These are phyloP conservation scores for Apiotrichum akiyoshidainum DNA, from an alignment of 1,284 basidiomycete genomes.

Conservation along the genomic window DNA sequence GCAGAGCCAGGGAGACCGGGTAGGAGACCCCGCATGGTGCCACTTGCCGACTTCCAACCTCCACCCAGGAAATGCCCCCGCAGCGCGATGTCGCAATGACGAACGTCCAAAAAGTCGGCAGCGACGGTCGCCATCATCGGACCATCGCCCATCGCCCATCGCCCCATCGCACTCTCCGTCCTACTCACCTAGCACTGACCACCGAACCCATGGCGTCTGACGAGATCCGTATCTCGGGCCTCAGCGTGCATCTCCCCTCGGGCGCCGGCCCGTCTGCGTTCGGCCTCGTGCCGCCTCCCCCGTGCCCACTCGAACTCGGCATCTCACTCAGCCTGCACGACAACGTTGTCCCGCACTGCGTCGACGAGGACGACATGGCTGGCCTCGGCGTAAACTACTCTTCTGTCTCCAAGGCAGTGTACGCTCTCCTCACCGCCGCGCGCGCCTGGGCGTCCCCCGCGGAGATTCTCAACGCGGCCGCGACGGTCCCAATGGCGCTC, in stretches of 20 bases:
- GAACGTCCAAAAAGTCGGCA: no score
- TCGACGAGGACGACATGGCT: conserved; percentile 37
- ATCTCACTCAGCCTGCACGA: conserved; percentile 34
- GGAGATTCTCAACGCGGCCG: conserved; percentile 28
- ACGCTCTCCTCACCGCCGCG: conserved; percentile 18
- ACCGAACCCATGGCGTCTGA: conserved; percentile 21
- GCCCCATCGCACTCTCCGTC: background rate
- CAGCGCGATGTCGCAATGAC: no score
- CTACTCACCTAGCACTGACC: background rate
- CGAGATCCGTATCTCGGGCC: conserved; percentile 37
- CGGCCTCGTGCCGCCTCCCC: conserved; percentile 35
- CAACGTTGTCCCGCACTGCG: conserved; percentile 34
- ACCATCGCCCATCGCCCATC: background rate
- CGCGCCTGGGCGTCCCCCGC: conserved; percentile 23
- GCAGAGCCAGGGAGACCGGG: no score
- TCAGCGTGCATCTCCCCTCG: conserved; percentile 40
- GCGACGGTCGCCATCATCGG: background rate
- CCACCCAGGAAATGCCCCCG: background rate
- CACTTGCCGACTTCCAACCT: no score
- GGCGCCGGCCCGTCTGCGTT: conserved; percentile 49
- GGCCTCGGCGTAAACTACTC: conserved; percentile 51
- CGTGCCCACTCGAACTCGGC: conserved; percentile 41
- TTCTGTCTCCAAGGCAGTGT: conserved; percentile 41
- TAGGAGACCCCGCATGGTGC: no score
- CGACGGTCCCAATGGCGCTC: conserved; percentile 20